Evolutionary conservation across 345 rosid genomes (phyloP), one percentile per base, ranked within the genome.

Genomic region (Gossypium australe): DNA sequence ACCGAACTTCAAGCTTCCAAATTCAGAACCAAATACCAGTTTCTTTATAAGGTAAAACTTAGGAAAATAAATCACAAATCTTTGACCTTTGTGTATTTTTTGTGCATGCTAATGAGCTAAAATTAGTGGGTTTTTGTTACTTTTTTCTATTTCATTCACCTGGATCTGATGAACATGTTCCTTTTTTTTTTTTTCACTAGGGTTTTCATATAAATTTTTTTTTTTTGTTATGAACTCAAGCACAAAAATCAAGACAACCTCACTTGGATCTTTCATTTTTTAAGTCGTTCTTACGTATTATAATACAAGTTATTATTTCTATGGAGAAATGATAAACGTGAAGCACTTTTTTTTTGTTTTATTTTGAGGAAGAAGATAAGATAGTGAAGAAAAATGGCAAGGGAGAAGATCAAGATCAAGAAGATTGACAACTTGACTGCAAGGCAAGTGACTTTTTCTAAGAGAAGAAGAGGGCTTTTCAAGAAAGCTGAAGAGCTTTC

Each of bases 401-500:
- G 89, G 67, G 88, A 84, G 82, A 86, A 79, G 80, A 86, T 79
- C 69, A 86, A 83, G 86, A 88, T 84, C 76, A 85, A 43, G 85
- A 84, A 84, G 83, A 86, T 80, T 27, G 87, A 82, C 64, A 88
- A 82, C 79, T 57, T 81, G 45, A 84, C 89, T 2, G 89, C 88
- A 1, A 86, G 89, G 81, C 89, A 84, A 80, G 87, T 86, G 73
- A 86, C 88, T 45, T 88, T 86, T 75, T 88, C 88, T 0, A 88
- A 88, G 85, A 77, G 91, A 75, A 83, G 88, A 24, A 78, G 86
- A 76, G 88, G 91, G 13, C 82, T 86, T 25, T 78, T 84, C 77
- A 86, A 88, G 78, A 88, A 88, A 79, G 87, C 89, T 27, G 77
- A 79, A 68, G 91, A 88, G 84, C 88, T 88, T 43, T 84, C 91